These are phyloP conservation scores for Macrophomina tecta DNA, from an alignment of 2,329 filamentous ascomycete genomes.

Conservation along the genomic window DNA sequence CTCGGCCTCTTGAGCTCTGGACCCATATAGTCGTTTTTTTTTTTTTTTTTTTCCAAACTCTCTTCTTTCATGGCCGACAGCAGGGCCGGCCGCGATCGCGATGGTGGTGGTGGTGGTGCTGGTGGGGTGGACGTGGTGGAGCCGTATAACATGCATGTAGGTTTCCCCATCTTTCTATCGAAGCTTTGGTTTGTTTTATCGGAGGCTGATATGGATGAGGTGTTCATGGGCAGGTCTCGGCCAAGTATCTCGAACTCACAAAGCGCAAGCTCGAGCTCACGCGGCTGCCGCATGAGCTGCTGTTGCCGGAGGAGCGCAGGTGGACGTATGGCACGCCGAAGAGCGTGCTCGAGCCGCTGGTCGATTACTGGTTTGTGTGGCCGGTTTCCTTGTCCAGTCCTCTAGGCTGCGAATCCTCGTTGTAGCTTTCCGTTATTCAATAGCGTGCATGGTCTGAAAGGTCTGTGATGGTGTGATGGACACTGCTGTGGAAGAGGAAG, in stretches of 20 bases:
- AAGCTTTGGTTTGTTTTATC: too few species aligned
- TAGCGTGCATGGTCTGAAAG: too few species aligned
- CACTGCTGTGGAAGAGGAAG: too few species aligned
- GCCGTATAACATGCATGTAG: conserved; percentile 64
- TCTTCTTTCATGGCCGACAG: not conserved
- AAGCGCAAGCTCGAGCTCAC: conserved; percentile 71
- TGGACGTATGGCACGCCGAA: conserved; percentile 66
- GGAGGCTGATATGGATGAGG: too few species aligned
- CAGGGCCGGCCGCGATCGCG: not conserved
- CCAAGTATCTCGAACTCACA: conserved; percentile 70
- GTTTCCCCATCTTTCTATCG: conserved; percentile 34
- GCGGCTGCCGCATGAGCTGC: conserved; percentile 65
- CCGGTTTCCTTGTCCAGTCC: not conserved
- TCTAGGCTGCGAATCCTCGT: not conserved
- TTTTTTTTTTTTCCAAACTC: too few species aligned
- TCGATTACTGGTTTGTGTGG: conserved; percentile 63
- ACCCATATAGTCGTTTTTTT: too few species aligned
- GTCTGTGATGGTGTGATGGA: too few species aligned
- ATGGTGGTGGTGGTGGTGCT: not conserved
- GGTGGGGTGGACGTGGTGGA: conserved; percentile 30
- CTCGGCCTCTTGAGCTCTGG: too few species aligned
- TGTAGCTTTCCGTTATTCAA: too few species aligned
- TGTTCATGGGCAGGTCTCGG: conserved; percentile 60
- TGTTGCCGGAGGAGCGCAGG: conserved; percentile 54
- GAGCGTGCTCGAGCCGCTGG: conserved; percentile 65